phyloP scores from a whole-genome alignment of 129 eudicot species.

The Apium graveolens region DNA sequence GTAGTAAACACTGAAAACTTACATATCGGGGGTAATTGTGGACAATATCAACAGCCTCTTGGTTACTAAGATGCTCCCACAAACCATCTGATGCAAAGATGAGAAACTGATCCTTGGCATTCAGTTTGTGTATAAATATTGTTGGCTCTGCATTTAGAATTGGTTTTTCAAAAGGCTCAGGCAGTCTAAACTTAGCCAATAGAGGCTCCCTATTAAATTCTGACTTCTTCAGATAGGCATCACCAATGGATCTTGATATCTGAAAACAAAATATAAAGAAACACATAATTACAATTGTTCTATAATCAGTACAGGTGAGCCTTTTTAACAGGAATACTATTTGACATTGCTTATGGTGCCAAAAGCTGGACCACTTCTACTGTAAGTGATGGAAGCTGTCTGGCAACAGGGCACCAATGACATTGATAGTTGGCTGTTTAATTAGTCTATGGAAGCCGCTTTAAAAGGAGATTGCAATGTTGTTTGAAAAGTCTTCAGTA shows the following conservation, averaged over 20 bases:
- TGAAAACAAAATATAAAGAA: slow-evolving; percentile 19
- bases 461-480: neutral
- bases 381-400: neutral
- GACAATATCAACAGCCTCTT: slow-evolving; percentile 85
- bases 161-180: slow-evolving; percentile 54
- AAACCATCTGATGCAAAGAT: slow-evolving; percentile 95
- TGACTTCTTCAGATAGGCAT: slow-evolving; percentile 68
- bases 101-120: slow-evolving; percentile 61
- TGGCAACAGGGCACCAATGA: neutral
- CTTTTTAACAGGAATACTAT: neutral
- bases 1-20: slow-evolving; percentile 22
- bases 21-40: slow-evolving; percentile 56
- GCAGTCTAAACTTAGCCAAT: slow-evolving; percentile 59
- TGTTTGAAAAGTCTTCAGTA: neutral
- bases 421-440: neutral
- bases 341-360: neutral
- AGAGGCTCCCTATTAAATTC: slow-evolving; percentile 77
- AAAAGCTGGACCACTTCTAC: neutral
- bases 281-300: slow-evolving; percentile 5
- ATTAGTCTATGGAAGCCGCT: neutral
- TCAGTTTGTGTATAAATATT: slow-evolving; percentile 49
- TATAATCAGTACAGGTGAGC: neutral
- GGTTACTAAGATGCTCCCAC: slow-evolving; percentile 95
- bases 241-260: slow-evolving; percentile 92
- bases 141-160: slow-evolving; percentile 82